These are phyloP conservation scores for Exutisphaerella laricina DNA, from an alignment of 2,329 filamentous ascomycete species.

Conservation along the genomic window DNA sequence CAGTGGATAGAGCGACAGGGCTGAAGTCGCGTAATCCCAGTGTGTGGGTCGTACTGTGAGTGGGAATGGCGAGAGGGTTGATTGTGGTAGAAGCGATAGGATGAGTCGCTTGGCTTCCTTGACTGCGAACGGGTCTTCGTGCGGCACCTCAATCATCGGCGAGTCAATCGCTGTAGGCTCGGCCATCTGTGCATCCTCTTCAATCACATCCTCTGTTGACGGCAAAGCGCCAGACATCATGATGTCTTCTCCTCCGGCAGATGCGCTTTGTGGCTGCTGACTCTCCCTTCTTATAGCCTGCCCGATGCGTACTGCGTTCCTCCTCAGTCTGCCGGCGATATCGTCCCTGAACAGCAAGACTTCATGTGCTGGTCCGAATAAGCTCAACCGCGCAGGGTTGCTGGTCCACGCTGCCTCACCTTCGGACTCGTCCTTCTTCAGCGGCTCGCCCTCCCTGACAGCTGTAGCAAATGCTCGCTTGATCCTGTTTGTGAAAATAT, in stretches of 20 bases:
- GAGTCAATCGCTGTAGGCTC: slow-evolving; percentile 8
- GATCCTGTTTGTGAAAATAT: slow-evolving; percentile 83
- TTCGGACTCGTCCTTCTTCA: slow-evolving; percentile 45
- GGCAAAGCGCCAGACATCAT: slow-evolving; percentile 30
- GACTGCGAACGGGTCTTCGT: slow-evolving; percentile 16
- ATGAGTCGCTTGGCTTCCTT: slow-evolving; percentile 52
- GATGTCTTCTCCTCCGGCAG: slow-evolving; percentile 21
- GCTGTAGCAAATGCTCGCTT: slow-evolving; percentile 73
- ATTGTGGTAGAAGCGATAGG: slow-evolving; percentile 87
- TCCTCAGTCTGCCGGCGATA: slow-evolving; percentile 69
- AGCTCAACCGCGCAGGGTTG: slow-evolving; percentile 73
- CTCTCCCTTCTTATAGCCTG: slow-evolving; percentile 34
- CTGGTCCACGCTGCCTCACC: slow-evolving; percentile 82
- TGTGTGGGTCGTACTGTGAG: slow-evolving; percentile 72
- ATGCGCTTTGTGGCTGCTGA: slow-evolving; percentile 7
- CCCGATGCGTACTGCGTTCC: slow-evolving; percentile 68
- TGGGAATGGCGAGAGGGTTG: slow-evolving; percentile 80
- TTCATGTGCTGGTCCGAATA: slow-evolving; percentile 86
- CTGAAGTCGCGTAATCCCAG: slow-evolving; percentile 75
- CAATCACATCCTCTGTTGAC: slow-evolving; percentile 18
- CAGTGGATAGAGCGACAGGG: slow-evolving; percentile 78
- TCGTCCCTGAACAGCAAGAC: slow-evolving; percentile 85
- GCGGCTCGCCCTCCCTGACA: slow-evolving; percentile 59
- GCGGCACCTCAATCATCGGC: slow-evolving; percentile 6
- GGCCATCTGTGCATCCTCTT: slow-evolving; percentile 18